Evolutionary conservation across 2,329 filamentous ascomycete species (phyloP).

Genomic region (Elsinoe australis): DNA sequence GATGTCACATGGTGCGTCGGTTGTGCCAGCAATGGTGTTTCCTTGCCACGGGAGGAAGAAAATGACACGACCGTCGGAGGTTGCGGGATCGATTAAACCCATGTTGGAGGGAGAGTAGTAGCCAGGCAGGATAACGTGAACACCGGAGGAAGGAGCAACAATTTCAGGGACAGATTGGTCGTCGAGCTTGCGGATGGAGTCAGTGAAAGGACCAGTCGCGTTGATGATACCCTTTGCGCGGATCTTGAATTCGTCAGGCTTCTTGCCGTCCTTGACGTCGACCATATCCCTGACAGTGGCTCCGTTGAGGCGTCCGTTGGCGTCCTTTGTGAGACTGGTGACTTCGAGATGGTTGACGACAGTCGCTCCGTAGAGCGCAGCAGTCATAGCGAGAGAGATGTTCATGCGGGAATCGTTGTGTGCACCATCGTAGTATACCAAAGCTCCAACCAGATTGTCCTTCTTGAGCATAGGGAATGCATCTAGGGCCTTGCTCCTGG

Average conservation of each 20-base stretch:
- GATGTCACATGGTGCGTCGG: slow-evolving; percentile 68
- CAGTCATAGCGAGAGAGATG: slow-evolving; percentile 78
- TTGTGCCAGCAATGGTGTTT: slow-evolving; percentile 85
- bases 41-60: slow-evolving; percentile 93
- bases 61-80: slow-evolving; percentile 81
- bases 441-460: slow-evolving; percentile 66
- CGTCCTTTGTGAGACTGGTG: slow-evolving; percentile 66
- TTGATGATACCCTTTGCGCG: slow-evolving; percentile 78
- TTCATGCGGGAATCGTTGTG: slow-evolving; percentile 94
- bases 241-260: slow-evolving; percentile 58
- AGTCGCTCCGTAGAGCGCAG: slow-evolving; percentile 76
- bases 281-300: slow-evolving; percentile 66
- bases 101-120: slow-evolving; percentile 81
- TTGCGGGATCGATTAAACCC: slow-evolving; percentile 79
- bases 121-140: slow-evolving; percentile 78
- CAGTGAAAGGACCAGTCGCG: slow-evolving; percentile 80
- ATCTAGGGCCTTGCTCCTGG: slow-evolving; percentile 75
- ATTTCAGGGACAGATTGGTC: slow-evolving; percentile 65
- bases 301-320: slow-evolving; percentile 63
- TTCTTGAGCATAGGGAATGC: slow-evolving; percentile 84
- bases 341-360: slow-evolving; percentile 80
- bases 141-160: slow-evolving; percentile 75
- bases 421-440: slow-evolving; percentile 87
- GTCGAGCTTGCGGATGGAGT: slow-evolving; percentile 79
- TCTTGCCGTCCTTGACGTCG: slow-evolving; percentile 55